Conservation (phyloP, 192 early-diverging fungal species). For the Podila minutissima region DNA sequence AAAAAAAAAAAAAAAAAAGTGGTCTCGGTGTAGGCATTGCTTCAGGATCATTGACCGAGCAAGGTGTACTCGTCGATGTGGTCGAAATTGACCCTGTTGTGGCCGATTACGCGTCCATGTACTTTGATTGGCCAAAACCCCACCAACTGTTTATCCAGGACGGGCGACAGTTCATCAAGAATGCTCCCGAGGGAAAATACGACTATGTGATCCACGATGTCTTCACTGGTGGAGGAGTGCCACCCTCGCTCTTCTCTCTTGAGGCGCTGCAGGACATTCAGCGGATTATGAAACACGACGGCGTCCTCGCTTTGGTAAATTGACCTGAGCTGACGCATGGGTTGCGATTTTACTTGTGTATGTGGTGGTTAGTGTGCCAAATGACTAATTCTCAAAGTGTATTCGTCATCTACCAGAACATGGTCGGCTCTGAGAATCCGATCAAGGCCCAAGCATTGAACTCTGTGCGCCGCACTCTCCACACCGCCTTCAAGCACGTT, state of each 20-base stretch:
- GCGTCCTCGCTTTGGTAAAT: slow-evolving; percentile 80
- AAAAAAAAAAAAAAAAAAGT: slow-evolving; percentile 34
- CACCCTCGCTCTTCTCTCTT: slow-evolving; percentile 74
- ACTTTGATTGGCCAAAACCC: slow-evolving; percentile 69
- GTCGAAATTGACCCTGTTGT: slow-evolving; percentile 89
- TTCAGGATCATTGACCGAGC: slow-evolving; percentile 68
- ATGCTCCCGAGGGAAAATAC: slow-evolving; percentile 61
- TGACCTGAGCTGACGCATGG: not conserved
- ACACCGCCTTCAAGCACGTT: slow-evolving; percentile 72
- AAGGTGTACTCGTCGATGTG: slow-evolving; percentile 75
- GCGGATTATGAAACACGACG: slow-evolving; percentile 76
- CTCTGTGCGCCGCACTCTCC: slow-evolving; percentile 71
- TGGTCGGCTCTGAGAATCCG: slow-evolving; percentile 71
- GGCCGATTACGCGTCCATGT: slow-evolving; percentile 69
- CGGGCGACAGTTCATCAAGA: slow-evolving; percentile 79
- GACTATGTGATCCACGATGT: slow-evolving; percentile 93
- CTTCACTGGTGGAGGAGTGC: slow-evolving; percentile 91
- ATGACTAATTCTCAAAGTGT: not conserved
- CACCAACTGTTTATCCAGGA: slow-evolving; percentile 73
- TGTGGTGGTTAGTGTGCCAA: not conserved
- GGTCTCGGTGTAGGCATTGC: slow-evolving; percentile 89
- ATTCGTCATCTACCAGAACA: slow-evolving; percentile 65
- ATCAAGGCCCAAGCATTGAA: slow-evolving; percentile 61
- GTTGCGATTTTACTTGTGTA: not conserved
- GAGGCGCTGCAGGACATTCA: slow-evolving; percentile 73